phyloP scores from a whole-genome alignment of 768 basidiomycete genomes.

The Dacryopinax spathularia region DNA sequence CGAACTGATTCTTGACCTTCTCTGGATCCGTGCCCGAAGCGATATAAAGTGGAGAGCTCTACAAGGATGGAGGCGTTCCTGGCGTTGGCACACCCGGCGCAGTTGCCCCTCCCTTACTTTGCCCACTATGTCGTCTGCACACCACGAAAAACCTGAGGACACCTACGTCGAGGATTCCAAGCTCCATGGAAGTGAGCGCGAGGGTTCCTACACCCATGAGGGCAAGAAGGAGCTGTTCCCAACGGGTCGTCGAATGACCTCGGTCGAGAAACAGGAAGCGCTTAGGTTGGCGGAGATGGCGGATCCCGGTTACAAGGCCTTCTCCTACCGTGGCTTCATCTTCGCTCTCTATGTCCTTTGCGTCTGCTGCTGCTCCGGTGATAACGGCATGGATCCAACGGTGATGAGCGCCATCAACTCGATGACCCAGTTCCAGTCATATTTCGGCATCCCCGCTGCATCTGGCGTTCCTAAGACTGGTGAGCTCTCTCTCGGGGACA shows the following conservation, averaged over 20 bases:
- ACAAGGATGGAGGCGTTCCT: neutral
- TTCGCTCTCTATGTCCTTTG: constrained; percentile 29
- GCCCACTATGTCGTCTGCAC: neutral
- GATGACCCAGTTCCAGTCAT: constrained; percentile 32
- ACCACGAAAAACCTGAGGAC: neutral
- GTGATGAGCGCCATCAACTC: constrained; percentile 42
- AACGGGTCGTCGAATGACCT: neutral
- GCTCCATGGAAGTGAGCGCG: neutral
- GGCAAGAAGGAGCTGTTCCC: neutral
- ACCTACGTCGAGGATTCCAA: constrained; percentile 2
- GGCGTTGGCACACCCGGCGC: neutral
- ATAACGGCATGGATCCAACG: constrained; percentile 42
- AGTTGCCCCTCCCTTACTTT: neutral
- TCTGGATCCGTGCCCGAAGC: neutral
- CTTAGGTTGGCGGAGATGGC: neutral
- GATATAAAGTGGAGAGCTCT: neutral
- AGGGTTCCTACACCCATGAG: neutral
- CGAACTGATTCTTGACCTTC: neutral
- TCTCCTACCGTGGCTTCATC: constrained; percentile 1
- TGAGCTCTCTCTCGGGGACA: constrained; percentile 6
- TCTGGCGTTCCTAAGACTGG: constrained; percentile 32
- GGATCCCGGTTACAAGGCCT: neutral
- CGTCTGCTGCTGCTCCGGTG: constrained; percentile 37
- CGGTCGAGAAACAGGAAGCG: neutral
- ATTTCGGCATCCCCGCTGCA: constrained; percentile 33